A percentile compares a stretch with the other conserved stretches of the same genome.
Conservation (phyloP, 805 yeast genomes). For the Debaryomyces tyrocola region DNA sequence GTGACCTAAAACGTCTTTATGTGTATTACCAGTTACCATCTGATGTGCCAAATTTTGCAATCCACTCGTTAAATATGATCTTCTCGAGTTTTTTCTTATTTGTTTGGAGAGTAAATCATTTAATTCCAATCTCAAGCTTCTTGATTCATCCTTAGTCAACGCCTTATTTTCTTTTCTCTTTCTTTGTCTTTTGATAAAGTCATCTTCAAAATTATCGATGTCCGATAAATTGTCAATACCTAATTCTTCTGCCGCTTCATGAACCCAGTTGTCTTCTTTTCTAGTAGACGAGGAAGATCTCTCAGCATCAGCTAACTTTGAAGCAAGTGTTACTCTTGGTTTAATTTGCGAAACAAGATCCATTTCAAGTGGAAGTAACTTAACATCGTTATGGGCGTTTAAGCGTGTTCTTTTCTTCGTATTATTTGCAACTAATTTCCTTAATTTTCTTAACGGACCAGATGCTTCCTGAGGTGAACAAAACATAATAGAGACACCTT, state of each 20-base stretch:
- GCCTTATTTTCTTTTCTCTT: conserved; percentile 41
- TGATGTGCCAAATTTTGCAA: conserved; percentile 74
- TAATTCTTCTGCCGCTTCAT: conserved; percentile 89
- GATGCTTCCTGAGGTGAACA: conserved; percentile 93
- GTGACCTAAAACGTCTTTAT: conserved; percentile 68
- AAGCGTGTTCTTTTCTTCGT: conserved; percentile 20
- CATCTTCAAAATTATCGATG: conserved; percentile 63
- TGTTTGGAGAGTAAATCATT: conserved; percentile 51
- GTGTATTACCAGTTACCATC: conserved; percentile 66
- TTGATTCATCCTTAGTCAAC: conserved; percentile 50
- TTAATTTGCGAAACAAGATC: conserved; percentile 70
- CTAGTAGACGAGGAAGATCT: conserved; percentile 56
- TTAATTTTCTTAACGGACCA: conserved; percentile 78
- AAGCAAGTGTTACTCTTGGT: conserved; percentile 66
- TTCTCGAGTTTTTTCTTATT: conserved; percentile 62
- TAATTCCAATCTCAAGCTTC: conserved; percentile 50
- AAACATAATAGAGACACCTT: conserved; percentile 92
- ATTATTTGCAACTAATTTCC: conserved; percentile 51
- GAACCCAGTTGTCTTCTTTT: conserved; percentile 79
- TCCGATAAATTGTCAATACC: conserved; percentile 75
- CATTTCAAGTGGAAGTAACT: conserved; percentile 72
- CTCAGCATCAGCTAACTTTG: conserved; percentile 72
- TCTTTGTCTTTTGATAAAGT: conserved; percentile 61
- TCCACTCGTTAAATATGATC: conserved; percentile 80
- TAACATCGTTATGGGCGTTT: conserved; percentile 50